Evolutionary conservation across 2,329 filamentous ascomycete genomes (phyloP), one percentile per base, ranked within the genome.

Genomic region (Aspergillus thermomutatus): DNA sequence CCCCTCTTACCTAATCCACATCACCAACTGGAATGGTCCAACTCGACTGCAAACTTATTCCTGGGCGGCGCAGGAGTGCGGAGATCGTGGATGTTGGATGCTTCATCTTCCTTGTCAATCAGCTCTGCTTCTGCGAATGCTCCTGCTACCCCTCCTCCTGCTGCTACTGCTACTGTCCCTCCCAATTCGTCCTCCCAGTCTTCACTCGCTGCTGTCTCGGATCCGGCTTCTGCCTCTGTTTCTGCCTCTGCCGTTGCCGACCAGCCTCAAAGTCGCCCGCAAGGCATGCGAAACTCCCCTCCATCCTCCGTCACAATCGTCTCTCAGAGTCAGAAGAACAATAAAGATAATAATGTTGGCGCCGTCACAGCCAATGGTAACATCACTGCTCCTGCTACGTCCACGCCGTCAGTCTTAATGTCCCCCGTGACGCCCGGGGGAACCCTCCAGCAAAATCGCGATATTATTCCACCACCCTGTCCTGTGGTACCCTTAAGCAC

Each of bases 11-110:
- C 52, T 46, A 54, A 46, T 41, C 52, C 58, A 27, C 64, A 61
- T 50, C 47, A 60, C 40, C 56, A 52, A 23, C 45, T 72, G 34
- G 62, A 68, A 45, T 64, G 65, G 11, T 71, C 69, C 52, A 78
- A 78, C 63, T 70, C 69, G 49, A 78, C 76, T 14, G 71, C 71
- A 49, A 74, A 58, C 53, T 64, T 67, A 52, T 79, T 78, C 60
- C 60, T 79, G 25, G 75, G 75, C 49, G 65, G 69, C 50, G 59
- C 25, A 2, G 43, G 19, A 14, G 43, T 65, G 50, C 71, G 69
- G 58, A 72, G 64, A 60, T 64, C 73, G 50, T 78, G 76, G 76
- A 78, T 78, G 73, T 43, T 54, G 55, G 53, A 57, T 50, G n/a
- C 48, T 27, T 43, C 37, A 25, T 19, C 27, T 17, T 49, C 34